phyloP scores from a whole-genome alignment of 2,329 filamentous ascomycete species.

The Neonectria neomacrospora region DNA sequence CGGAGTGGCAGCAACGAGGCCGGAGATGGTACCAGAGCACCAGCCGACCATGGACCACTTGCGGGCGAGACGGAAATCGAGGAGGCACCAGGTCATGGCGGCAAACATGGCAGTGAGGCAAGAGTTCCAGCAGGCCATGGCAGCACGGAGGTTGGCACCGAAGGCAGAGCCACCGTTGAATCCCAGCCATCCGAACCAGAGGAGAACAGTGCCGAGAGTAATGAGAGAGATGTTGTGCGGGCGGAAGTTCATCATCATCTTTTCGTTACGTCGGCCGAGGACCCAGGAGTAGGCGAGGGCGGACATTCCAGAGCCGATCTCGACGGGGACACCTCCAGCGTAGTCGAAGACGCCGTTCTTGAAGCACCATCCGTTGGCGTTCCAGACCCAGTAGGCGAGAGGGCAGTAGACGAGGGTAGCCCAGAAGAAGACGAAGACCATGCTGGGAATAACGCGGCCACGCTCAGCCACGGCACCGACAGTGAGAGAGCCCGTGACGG shows the following conservation, averaged over 20 bases:
- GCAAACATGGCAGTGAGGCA: conserved; percentile 94
- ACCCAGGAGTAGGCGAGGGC: conserved; percentile 96
- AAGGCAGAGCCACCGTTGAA: conserved; percentile 98
- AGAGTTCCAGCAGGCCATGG: conserved; percentile 98
- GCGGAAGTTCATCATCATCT: conserved; percentile 99
- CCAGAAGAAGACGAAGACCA: conserved; percentile 98
- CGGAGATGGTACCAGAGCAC: conserved; percentile 78
- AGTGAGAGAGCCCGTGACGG: conserved; percentile 89
- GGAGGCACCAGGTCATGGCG: conserved; percentile 91
- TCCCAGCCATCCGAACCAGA: conserved; percentile 98
- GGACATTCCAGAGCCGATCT: conserved; percentile 93
- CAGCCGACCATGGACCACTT: conserved; percentile 90
- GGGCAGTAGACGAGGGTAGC: conserved; percentile 98
- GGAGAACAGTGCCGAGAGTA: conserved; percentile 91
- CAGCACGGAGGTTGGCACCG: conserved; percentile 91
- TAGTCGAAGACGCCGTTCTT: conserved; percentile 95
- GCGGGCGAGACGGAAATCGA: conserved; percentile 92
- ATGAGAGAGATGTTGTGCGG: conserved; percentile 99
- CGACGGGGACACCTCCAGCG: conserved; percentile 95
- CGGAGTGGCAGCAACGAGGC: conserved; percentile 76
- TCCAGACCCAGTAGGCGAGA: conserved; percentile 97
- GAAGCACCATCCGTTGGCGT: conserved; percentile 91
- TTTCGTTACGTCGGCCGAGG: conserved; percentile 94
- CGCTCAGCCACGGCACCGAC: conserved; percentile 94
- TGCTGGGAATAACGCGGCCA: conserved; percentile 88